Base-by-base conservation (phyloP, 2,329 filamentous ascomycete species). In the Hypoxylon sp. region DNA sequence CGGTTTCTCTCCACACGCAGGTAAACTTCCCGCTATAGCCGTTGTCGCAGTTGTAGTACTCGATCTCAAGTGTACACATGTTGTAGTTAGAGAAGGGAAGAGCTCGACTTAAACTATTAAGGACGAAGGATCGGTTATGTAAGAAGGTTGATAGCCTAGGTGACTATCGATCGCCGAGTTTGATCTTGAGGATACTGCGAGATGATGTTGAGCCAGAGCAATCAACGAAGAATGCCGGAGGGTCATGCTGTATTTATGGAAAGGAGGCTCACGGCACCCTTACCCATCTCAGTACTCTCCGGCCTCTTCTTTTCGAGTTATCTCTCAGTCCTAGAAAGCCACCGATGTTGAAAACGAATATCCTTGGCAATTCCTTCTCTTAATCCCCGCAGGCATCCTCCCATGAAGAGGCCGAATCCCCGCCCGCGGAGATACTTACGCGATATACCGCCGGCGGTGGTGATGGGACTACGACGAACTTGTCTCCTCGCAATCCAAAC, bases 11-110 rank as follows among this genome's bases (percentile, higher is more conserved):
- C 10, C 4, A 43, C 6, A 43, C 39, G 39, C 39, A 43, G 10
- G 39, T 43, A 13, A 22, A 17, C 11, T 10, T 20, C 4, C 17
- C 39, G 17, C 17, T 20, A 10, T 22, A 4, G 6, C 20, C 39
- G 13, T 20, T 53, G 4, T 48, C 32, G 41, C 52, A 56, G 48
- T 62, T 53, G 17, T 15, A 53, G 8, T 47, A 39, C 11, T 39
- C 11, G 17, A 57, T 22, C 20, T 22, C 11, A 10, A 43, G 22
- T 32, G 13, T 57, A 11, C 59, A 53, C 49, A 57, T 62, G 19
- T 19, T 37, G 20, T 19, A 17, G 15, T 15, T 3, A 5, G 34
- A 41, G 2, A 46, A 10, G 19, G 22, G 11, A 15, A 28, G 19
- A n/a, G n/a, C 7, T 28, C 15, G 26, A 17, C 6, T n/a, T 13